Evolutionary conservation across 306 rosid genomes (phyloP), one percentile per base, ranked within the genome.

Genomic region (Lupinus albus): DNA sequence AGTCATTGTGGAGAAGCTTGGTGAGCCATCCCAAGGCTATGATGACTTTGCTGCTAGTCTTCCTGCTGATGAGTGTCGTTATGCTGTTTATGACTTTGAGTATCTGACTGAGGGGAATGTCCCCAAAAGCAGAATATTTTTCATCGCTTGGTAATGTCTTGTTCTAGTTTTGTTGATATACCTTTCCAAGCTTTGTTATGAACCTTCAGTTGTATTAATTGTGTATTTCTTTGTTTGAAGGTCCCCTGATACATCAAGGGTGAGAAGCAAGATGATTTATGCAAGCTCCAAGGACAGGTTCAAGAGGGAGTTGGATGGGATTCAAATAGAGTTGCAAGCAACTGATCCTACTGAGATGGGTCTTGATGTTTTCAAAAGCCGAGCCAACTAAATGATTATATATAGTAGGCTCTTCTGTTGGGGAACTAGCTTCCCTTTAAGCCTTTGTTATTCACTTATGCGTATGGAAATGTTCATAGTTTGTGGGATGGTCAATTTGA

Each of bases 121-220:
- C 80, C 95, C 80, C 39, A 88, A 88, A 57, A 88, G 95, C 89
- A 85, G 87, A 45, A 88, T 88, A 61, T 88, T 88, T 81, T 88
- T 88, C 79, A 76, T 88, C 68, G 95, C 84, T 5, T 88, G 91
- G 95, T 88, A 85, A 81, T 67, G 56, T 57, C 39, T 72, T 4
- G 5, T 38, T 57, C 48, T 25, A 25, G 30, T 25, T 25, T 25
- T 25, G 30, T 4, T 11, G 17, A 15, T 2, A 15, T 25, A 4
- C 16, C 52, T 32, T 32, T 64, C 59, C 39, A 0, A 32, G 17
- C 18, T 35, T 8, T 17, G 50, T 17, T 15, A 14, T 18, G 17
- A 15, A 15, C 9, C 18, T 18, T 6, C 11, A 17, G 60, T 20
- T 50, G 52, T 59, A 41, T 42, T 44, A 11, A 51, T 38, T 61